A percentile compares a stretch with the other conserved stretches of the same genome.
Evolutionary conservation across 202 grass and related monocot genomes (phyloP).

Genomic region (Setaria italica): DNA sequence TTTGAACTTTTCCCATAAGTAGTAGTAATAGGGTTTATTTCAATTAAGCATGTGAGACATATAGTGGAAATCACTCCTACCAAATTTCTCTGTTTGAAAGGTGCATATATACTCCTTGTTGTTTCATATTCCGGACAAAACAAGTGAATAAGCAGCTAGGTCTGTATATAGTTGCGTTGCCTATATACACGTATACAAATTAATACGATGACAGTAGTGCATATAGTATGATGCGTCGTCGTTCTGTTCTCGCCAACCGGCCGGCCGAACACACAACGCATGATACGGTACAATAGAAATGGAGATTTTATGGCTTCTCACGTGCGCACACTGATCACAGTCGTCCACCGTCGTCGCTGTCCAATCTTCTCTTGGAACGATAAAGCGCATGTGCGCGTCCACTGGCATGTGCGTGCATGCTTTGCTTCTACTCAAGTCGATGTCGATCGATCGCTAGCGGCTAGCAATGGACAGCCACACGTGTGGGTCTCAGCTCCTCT

Average conservation of each 20-base stretch:
- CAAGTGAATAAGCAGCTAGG: too few relatives aligned
- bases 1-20: too few relatives aligned
- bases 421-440: conserved; percentile 49
- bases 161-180: too few relatives aligned
- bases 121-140: too few relatives aligned
- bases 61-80: too few relatives aligned
- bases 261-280: not conserved
- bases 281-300: not conserved
- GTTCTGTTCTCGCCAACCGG: not conserved
- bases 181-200: too few relatives aligned
- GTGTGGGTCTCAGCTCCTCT: conserved; percentile 24
- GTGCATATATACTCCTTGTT: too few relatives aligned
- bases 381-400: conserved; percentile 57
- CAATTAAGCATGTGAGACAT: too few relatives aligned
- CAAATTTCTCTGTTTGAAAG: too few relatives aligned
- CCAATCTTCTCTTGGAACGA: conserved; percentile 64
- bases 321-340: conserved; percentile 53
- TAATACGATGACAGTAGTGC: too few relatives aligned
- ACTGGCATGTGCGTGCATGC: conserved; percentile 54
- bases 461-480: conserved; percentile 47
- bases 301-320: conserved; percentile 37
- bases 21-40: too few relatives aligned
- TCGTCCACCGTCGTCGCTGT: conserved; percentile 20
- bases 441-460: not conserved
- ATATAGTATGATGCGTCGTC: too few relatives aligned